These are phyloP conservation scores for Epicoccum nigrum DNA, from an alignment of 2,329 filamentous ascomycete species.

Conservation along the genomic window DNA sequence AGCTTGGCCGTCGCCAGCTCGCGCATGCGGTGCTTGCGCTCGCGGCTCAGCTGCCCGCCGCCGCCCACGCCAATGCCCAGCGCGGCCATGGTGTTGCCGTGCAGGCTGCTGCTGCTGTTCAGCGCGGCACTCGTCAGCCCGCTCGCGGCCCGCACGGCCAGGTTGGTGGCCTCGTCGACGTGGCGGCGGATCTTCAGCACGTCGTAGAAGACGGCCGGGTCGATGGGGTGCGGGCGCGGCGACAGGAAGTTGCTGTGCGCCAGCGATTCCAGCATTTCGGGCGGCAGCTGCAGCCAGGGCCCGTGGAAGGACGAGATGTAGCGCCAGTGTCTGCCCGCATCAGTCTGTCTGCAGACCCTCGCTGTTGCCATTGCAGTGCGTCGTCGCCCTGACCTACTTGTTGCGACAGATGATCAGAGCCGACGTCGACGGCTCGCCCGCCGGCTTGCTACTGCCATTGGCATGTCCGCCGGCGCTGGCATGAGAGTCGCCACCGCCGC, in stretches of 20 bases:
- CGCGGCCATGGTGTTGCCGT: conserved; percentile 3
- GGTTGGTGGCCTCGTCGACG: conserved; percentile 79
- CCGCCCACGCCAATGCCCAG: conserved; percentile 49
- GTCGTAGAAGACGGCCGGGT: conserved; percentile 82
- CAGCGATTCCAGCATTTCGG: conserved; percentile 78
- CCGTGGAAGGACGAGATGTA: conserved; percentile 86
- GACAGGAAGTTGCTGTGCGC: conserved; percentile 81
- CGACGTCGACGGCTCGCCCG: conserved; percentile 31
- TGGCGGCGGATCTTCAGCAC: conserved; percentile 79
- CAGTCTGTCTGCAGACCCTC: conserved; percentile 7
- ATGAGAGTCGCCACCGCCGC: not conserved
- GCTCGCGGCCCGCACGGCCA: conserved; percentile 77
- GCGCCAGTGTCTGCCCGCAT: conserved; percentile 73
- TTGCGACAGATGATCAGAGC: conserved; percentile 52
- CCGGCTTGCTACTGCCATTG: not conserved
- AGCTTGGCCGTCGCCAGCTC: conserved; percentile 81
- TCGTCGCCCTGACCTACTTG: conserved; percentile 45
- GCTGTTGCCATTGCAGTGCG: not conserved
- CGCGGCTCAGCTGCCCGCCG: conserved; percentile 72
- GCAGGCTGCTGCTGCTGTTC: conserved; percentile 59
- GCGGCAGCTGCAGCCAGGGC: conserved; percentile 79
- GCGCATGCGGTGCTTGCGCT: conserved; percentile 78
- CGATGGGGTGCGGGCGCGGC: conserved; percentile 75
- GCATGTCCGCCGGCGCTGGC: conserved; percentile 6
- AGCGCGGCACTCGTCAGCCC: conserved; percentile 71